Percentiles rank a stretch among this genome's conserved stretches.
Evolutionary conservation across 129 eudicot species (phyloP).

Genomic region (Dittrichia graveolens): DNA sequence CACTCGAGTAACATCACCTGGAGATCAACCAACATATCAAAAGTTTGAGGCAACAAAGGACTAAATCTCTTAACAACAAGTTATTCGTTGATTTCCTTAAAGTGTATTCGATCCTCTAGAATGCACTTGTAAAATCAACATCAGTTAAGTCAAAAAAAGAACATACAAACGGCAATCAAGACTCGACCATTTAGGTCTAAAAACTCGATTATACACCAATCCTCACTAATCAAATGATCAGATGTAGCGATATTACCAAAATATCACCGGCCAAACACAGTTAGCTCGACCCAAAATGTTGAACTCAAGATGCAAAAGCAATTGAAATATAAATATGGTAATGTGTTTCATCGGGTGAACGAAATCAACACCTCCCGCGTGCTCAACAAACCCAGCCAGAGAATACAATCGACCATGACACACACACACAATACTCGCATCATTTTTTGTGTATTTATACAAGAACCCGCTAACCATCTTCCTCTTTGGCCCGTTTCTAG

Average conservation of each 20-base stretch:
- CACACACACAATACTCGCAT: slow-evolving; percentile 74
- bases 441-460: slow-evolving; percentile 58
- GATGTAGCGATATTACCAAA: too few species aligned
- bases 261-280: too few species aligned
- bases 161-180: neutral
- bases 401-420: slow-evolving; percentile 81
- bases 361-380: slow-evolving; percentile 71
- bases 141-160: neutral
- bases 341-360: slow-evolving; percentile 71
- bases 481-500: slow-evolving; percentile 83
- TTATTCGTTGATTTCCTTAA: too few species aligned
- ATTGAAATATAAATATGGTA: slow-evolving; percentile 61
- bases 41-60: neutral
- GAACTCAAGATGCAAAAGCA: slow-evolving; percentile 38
- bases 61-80: too few species aligned
- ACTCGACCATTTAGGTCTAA: neutral
- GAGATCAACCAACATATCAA: neutral
- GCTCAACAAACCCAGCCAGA: slow-evolving; percentile 82
- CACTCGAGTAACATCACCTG: neutral
- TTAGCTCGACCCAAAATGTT: too few species aligned
- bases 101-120: neutral
- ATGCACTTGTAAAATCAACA: neutral
- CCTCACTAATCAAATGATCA: slow-evolving; percentile 3
- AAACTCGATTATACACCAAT: neutral
- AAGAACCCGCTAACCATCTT: slow-evolving; percentile 67